phyloP scores from a whole-genome alignment of 2,329 filamentous ascomycete species.

The Myriosclerotinia scirpicola region DNA sequence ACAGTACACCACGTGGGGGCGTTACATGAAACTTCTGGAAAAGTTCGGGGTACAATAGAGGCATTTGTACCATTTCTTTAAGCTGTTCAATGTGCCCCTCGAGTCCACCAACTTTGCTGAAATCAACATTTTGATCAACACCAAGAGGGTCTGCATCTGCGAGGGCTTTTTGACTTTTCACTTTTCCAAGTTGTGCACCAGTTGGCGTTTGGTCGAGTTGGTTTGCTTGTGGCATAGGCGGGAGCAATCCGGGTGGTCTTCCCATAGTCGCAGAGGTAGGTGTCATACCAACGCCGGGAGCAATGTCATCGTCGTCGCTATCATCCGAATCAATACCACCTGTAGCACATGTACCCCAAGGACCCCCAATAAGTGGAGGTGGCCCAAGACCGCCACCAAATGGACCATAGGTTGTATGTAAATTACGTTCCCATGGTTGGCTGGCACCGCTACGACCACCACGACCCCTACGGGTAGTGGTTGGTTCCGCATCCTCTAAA shows the following conservation, averaged over 20 bases:
- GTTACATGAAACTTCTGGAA: conserved; percentile 91
- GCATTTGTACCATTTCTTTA: conserved; percentile 97
- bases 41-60: conserved; percentile 90
- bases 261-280: conserved; percentile 52
- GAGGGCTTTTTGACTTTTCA: conserved; percentile 88
- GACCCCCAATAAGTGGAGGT: conserved; percentile 53
- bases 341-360: conserved; percentile 70
- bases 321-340: conserved; percentile 90
- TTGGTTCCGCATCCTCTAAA: conserved; percentile 64
- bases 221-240: conserved; percentile 52
- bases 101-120: conserved; percentile 89
- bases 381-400: conserved; percentile 83
- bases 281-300: conserved; percentile 66
- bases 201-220: conserved; percentile 55
- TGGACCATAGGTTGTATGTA: conserved; percentile 88
- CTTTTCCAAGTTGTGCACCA: conserved; percentile 83
- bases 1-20: conserved; percentile 89
- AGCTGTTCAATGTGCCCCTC: conserved; percentile 94
- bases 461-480: conserved; percentile 63
- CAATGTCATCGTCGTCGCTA: conserved; percentile 82
- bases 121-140: conserved; percentile 88
- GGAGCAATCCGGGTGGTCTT: conserved; percentile 49
- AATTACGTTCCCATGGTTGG: conserved; percentile 67
- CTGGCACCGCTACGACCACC: conserved; percentile 54
- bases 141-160: conserved; percentile 94